Conservation (phyloP, 495 filamentous ascomycete genomes). For the Penicillium goetzii region DNA sequence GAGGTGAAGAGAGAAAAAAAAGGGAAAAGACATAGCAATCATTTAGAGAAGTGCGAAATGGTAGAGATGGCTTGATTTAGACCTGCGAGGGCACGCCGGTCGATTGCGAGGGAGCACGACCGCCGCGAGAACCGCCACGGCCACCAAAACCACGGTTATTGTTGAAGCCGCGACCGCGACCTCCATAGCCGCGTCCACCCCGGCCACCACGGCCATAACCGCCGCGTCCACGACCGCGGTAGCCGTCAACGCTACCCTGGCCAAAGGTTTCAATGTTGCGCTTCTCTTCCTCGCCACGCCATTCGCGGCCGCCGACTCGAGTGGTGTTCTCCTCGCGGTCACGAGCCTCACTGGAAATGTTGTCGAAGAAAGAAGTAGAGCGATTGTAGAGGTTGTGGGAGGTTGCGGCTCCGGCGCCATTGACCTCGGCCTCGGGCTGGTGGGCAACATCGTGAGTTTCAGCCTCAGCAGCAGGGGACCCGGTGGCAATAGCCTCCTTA, state of each 20-base stretch:
- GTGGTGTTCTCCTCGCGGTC: constrained; percentile 78
- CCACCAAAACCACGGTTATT: constrained; percentile 11
- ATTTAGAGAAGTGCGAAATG: constrained; percentile 18
- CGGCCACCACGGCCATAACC: constrained; percentile 59
- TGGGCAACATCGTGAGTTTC: constrained; percentile 39
- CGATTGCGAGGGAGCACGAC: constrained; percentile 44
- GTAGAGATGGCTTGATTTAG: constrained; percentile 25
- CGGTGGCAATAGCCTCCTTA: constrained; percentile 84
- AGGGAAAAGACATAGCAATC: constrained; percentile 26
- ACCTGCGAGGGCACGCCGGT: constrained; percentile 49
- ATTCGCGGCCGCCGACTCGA: constrained; percentile 81
- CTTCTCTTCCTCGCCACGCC: constrained; percentile 88
- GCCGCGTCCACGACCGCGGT: constrained; percentile 67
- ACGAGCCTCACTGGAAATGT: constrained; percentile 90
- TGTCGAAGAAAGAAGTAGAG: constrained; percentile 88
- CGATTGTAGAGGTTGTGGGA: constrained; percentile 69
- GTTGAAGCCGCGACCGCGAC: constrained; percentile 39
- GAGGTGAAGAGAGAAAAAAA: constrained; percentile 22
- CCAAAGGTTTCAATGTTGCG: constrained; percentile 98
- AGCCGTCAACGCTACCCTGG: constrained; percentile 93
- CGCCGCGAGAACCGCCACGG: constrained; percentile 34
- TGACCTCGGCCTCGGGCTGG: constrained; percentile 38
- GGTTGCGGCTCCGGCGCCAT: constrained; percentile 28
- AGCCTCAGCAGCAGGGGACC: constrained; percentile 66
- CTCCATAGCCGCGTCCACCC: constrained; percentile 39